Conservation (phyloP, 306 rosid species). For the Vigna hirtella region DNA sequence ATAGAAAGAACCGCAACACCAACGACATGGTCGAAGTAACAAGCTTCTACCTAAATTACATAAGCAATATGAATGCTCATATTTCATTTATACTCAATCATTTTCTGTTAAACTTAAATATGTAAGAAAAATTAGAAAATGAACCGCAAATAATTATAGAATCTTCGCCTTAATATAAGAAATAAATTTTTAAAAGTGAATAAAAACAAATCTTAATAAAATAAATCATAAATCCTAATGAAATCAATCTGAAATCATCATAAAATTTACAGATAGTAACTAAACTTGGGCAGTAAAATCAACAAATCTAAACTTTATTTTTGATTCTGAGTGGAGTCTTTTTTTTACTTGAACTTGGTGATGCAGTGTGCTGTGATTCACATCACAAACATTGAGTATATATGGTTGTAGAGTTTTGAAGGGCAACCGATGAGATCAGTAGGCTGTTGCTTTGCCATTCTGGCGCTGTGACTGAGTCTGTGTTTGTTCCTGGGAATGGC, state of each 20-base stretch:
- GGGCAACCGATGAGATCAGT: conserved; percentile 37
- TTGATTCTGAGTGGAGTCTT: background rate
- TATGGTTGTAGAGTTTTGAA: conserved; percentile 34
- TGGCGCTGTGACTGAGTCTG: conserved; percentile 48
- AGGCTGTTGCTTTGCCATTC: conserved; percentile 53
- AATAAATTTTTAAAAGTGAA: background rate
- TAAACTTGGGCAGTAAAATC: background rate
- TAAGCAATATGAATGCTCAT: background rate
- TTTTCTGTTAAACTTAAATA: background rate
- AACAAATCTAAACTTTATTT: conserved; percentile 1
- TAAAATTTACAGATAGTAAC: background rate
- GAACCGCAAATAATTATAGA: background rate
- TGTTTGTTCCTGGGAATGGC: conserved; percentile 44
- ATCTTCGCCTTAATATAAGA: background rate
- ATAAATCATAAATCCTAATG: background rate
- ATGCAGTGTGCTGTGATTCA: background rate
- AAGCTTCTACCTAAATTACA: too few relatives aligned
- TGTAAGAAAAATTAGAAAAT: background rate
- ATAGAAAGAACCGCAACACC: too few relatives aligned
- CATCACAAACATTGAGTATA: conserved; percentile 6
- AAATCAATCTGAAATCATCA: conserved; percentile 7
- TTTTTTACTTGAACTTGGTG: conserved; percentile 4
- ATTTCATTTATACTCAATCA: background rate
- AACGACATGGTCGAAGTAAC: too few relatives aligned
- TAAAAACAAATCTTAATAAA: background rate